Conservation (phyloP, 768 basidiomycete species). For the Lactarius sanguifluus region DNA sequence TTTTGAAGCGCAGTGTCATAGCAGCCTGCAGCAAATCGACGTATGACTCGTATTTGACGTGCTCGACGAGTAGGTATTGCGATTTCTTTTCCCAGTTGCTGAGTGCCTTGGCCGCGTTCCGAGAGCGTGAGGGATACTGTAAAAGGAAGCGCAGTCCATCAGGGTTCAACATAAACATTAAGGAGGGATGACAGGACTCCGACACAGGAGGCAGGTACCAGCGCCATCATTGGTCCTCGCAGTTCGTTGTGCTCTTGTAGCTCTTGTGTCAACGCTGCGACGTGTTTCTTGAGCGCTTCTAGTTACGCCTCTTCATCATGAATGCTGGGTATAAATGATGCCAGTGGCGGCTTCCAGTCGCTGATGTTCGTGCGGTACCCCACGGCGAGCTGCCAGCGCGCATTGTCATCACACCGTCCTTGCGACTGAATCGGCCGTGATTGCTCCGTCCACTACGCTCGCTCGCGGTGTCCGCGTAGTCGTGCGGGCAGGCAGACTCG, state of each 20-base stretch:
- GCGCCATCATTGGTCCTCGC: constrained; percentile 73
- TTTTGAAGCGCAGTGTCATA: constrained; percentile 85
- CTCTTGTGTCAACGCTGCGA: constrained; percentile 70
- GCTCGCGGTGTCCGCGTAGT: constrained; percentile 66
- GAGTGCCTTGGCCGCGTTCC: constrained; percentile 72
- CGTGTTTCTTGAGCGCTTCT: constrained; percentile 85
- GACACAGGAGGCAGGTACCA: constrained; percentile 51
- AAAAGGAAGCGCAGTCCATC: constrained; percentile 13
- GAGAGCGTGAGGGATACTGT: constrained; percentile 80
- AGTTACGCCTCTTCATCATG: constrained; percentile 94
- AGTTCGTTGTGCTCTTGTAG: constrained; percentile 81
- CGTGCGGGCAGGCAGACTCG: constrained; percentile 47
- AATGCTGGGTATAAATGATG: constrained; percentile 76
- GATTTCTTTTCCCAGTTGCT: constrained; percentile 94
- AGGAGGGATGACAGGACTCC: no score
- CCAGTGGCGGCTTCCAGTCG: constrained; percentile 93
- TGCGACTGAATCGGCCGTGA: constrained; percentile 72
- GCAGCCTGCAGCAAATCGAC: constrained; percentile 84
- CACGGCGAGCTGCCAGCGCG: constrained; percentile 70
- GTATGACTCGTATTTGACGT: constrained; percentile 94
- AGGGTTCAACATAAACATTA: constrained; percentile 16
- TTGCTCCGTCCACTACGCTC: constrained; percentile 73
- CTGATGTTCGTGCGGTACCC: constrained; percentile 76
- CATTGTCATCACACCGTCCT: constrained; percentile 63
- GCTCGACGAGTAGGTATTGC: constrained; percentile 84